Conservation (phyloP, 805 yeast genomes). For the Cyberlindnera maritima region DNA sequence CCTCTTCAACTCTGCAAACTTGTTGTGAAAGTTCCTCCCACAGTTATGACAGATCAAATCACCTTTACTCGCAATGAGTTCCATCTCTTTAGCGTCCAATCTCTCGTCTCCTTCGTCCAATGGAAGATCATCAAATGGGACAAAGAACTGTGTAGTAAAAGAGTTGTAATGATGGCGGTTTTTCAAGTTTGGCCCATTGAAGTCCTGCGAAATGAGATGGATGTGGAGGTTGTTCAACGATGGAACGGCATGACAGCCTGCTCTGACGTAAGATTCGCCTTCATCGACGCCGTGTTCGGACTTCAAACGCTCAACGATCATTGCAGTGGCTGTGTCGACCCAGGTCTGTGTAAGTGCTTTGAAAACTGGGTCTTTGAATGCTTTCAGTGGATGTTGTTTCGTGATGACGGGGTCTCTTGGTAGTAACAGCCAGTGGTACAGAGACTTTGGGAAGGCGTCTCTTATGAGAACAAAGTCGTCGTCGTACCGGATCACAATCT, state of each 20-base stretch:
- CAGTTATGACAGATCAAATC: conserved; percentile 44
- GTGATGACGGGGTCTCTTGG: conserved; percentile 48
- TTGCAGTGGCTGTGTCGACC: conserved; percentile 15
- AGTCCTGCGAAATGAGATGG: conserved; percentile 69
- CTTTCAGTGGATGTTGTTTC: conserved; percentile 42
- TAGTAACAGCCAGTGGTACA: conserved; percentile 56
- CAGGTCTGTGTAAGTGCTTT: conserved; percentile 12
- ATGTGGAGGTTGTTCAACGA: conserved; percentile 68
- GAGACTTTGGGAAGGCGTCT: conserved; percentile 65
- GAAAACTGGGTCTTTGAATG: conserved; percentile 25
- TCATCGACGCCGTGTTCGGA: conserved; percentile 21
- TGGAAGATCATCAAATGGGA: conserved; percentile 50
- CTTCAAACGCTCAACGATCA: conserved; percentile 6
- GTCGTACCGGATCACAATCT: conserved; percentile 46
- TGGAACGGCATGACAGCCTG: conserved; percentile 72
- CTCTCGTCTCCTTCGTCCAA: conserved; percentile 39
- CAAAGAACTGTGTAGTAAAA: conserved; percentile 64
- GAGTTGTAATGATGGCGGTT: conserved; percentile 67
- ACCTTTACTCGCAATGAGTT: conserved; percentile 23
- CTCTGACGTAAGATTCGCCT: conserved; percentile 34
- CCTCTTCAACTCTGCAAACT: conserved; percentile 40
- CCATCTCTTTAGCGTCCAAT: conserved; percentile 41
- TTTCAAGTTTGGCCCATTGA: conserved; percentile 52
- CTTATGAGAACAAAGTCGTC: conserved; percentile 51
- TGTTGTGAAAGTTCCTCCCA: conserved; percentile 37